These are phyloP conservation scores for Ziziphus jujuba DNA, from an alignment of 306 rosid genomes.

Conservation along the genomic window DNA sequence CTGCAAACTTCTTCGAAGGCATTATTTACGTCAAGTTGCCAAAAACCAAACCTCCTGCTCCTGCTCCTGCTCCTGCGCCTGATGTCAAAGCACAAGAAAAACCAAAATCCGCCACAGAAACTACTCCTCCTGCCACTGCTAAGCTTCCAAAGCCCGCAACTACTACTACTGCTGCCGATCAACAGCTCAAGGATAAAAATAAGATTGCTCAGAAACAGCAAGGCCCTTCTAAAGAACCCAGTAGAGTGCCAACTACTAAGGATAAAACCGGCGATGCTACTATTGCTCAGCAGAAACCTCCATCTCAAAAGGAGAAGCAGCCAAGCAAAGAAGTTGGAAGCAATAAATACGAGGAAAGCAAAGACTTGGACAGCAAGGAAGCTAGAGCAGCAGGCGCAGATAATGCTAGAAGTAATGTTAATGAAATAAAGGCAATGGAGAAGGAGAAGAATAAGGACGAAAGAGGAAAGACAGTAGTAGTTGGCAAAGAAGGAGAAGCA, in stretches of 20 bases:
- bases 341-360: no score
- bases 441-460: no score
- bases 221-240: not conserved
- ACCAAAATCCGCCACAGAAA: not conserved
- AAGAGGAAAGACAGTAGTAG: no score
- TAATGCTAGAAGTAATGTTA: no score
- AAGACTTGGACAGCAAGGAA: no score
- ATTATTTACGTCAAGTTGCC: conserved; percentile 45
- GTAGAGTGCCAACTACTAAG: not conserved
- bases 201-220: not conserved
- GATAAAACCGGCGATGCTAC: not conserved
- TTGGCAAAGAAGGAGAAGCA: no score
- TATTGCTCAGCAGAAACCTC: no score
- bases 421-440: no score
- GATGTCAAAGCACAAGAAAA: not conserved
- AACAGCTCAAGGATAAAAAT: not conserved
- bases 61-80: not conserved
- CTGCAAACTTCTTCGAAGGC: conserved; percentile 58
- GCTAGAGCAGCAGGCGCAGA: no score
- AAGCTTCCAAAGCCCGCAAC: not conserved
- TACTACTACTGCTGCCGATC: not conserved
- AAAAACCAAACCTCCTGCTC: conserved; percentile 22
- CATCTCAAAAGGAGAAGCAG: no score
- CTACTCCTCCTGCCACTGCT: not conserved
- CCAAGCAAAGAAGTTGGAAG: no score